phyloP scores from a whole-genome alignment of 257 asterid species.

The Solanum ahanhuiri region DNA sequence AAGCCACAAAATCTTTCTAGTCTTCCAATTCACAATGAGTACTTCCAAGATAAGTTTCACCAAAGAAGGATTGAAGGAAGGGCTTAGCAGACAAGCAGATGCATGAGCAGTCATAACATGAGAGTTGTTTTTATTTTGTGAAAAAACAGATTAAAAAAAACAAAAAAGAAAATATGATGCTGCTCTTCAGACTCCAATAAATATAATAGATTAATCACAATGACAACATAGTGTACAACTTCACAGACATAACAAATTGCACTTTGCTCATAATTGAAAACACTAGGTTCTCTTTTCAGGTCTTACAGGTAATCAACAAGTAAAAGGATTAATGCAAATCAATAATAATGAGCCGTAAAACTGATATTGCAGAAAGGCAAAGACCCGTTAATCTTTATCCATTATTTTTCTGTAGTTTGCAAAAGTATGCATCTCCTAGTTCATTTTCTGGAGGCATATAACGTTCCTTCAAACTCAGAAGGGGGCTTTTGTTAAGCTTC shows the following conservation, averaged over 20 bases:
- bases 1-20: neutral
- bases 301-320: neutral
- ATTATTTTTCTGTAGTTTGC: neutral
- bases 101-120: neutral
- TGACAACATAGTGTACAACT: neutral
- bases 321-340: neutral
- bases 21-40: neutral
- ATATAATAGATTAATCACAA: neutral
- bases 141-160: neutral
- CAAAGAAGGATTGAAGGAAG: neutral
- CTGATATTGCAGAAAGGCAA: neutral
- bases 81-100: neutral
- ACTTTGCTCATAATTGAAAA: neutral
- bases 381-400: neutral
- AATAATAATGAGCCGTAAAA: neutral
- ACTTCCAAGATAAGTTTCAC: neutral
- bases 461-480: neutral
- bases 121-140: neutral
- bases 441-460: neutral
- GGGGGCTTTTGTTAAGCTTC: no score
- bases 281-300: neutral
- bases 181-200: neutral
- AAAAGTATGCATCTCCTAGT: neutral
- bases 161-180: neutral
- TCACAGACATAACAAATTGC: neutral